Conservation (phyloP, 2,329 filamentous ascomycete genomes). For the Pyrenochaeta sp. region DNA sequence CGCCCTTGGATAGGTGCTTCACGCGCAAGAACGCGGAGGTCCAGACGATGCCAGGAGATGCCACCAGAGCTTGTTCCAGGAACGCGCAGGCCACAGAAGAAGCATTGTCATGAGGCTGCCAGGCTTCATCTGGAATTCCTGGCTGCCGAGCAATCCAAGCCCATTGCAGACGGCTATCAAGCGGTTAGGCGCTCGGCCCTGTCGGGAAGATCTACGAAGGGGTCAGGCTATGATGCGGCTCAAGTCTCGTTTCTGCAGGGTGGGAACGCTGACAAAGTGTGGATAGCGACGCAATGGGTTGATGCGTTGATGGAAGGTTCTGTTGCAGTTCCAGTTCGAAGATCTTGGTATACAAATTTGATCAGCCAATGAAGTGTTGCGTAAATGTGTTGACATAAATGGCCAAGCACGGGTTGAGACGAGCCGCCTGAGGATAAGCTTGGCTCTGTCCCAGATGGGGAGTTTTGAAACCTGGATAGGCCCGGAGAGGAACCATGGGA, state of each 20-base stretch:
- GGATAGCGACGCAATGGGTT: constrained; percentile 27
- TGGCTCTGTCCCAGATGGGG: constrained; percentile 23
- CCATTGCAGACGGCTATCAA: constrained; percentile 32
- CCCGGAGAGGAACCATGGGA: constrained; percentile 22
- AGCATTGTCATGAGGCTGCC: constrained; percentile 36
- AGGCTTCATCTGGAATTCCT: constrained; percentile 30
- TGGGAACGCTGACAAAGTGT: constrained; percentile 29
- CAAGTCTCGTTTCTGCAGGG: constrained; percentile 34
- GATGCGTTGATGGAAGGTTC: constrained; percentile 31
- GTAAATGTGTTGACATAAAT: constrained; percentile 28
- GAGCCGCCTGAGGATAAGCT: constrained; percentile 25
- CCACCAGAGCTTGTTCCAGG: constrained; percentile 26
- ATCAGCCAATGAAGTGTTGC: constrained; percentile 34
- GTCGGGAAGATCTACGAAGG: constrained; percentile 14
- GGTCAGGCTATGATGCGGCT: constrained; percentile 39
- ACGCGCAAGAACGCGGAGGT: constrained; percentile 40
- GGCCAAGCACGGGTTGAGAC: constrained; percentile 40
- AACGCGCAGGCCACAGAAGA: constrained; percentile 24
- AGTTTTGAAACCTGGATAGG: constrained; percentile 34
- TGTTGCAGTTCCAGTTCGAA: constrained; percentile 44
- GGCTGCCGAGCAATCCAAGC: constrained; percentile 26
- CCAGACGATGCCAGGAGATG: constrained; percentile 42
- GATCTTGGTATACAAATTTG: constrained; percentile 32
- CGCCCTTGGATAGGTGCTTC: constrained; percentile 36
- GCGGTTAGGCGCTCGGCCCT: constrained; percentile 26